Base-by-base conservation (phyloP, 164 flowering plant species). In the Annona cherimola region DNA sequence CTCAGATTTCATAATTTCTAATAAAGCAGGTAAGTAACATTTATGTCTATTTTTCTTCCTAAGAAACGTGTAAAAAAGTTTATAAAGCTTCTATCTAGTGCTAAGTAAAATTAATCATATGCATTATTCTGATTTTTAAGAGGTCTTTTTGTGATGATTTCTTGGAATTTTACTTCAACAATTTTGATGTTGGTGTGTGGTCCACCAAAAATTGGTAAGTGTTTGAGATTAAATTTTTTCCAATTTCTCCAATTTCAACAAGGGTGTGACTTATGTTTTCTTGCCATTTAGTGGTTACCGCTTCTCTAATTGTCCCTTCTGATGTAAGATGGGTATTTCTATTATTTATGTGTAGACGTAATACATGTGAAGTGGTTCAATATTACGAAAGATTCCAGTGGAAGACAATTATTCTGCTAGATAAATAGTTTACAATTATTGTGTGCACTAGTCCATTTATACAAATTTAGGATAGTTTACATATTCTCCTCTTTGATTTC, bases 111-210 rank as follows among this genome's bases (percentile, higher is more conserved):
- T 26, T 4, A 55, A 7, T 26, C 50, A 4, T 60, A 42, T 63
- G 39, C 60, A 19, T 0, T 73, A 26, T 74, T 79, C 75, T 87
- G 92, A 97, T 94, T 80, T 91, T 88, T 76, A 90, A 78, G 83
- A 86, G 98, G 76, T 94, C 95, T 16, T 90, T 83, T 73, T 89
- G 84, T 75, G 74, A 74, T 69, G 97, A 90, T 70, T 93, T 93
- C 75, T 74, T 94, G 74, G 80, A 74, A 76, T 94, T 94, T 78
- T 94, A 96, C 81, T 88, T 90, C 71, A 86, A 88, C 84, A 87
- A 79, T 76, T 94, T 94, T 78, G 84, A 91, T 73, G 87, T 94
- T 40, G 98, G 85, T 45, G 76, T 91, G 19, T 94, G 97, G 97
- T 91, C 98, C 2, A 90, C 99, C 60, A 90, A 96, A 83, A 77